Evolutionary conservation across 805 yeast species (phyloP).

Genomic region (Nakazawaea anatomiae): DNA sequence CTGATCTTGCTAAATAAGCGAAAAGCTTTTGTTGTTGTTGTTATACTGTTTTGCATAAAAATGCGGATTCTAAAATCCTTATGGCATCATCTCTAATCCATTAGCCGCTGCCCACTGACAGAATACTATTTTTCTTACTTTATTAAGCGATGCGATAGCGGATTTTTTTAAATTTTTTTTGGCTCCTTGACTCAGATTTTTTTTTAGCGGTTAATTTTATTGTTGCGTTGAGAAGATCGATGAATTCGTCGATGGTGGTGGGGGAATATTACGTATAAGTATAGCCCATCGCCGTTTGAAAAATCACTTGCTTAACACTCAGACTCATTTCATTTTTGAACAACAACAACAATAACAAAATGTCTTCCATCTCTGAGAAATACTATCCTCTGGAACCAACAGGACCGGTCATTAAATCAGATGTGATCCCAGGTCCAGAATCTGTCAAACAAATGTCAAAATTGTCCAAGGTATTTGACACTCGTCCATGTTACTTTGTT

Average conservation of each 20-base stretch:
- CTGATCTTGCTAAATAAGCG: no score
- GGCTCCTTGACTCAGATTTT: neutral
- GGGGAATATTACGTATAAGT: no score
- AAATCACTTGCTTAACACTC: no score
- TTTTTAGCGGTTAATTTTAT: neutral
- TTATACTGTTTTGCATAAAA: neutral
- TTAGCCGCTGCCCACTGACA: neutral
- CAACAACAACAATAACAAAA: no score
- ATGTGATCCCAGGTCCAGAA: slow-evolving; percentile 41
- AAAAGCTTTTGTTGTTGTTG: no score
- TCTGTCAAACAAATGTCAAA: slow-evolving; percentile 30
- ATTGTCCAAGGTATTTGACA: slow-evolving; percentile 46
- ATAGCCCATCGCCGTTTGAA: no score
- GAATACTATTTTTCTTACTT: neutral
- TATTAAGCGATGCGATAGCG: neutral
- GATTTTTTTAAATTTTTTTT: neutral
- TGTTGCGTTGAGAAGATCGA: neutral
- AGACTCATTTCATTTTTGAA: no score
- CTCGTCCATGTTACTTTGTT: slow-evolving; percentile 57
- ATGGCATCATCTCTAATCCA: neutral
- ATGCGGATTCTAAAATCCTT: neutral
- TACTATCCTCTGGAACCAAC: slow-evolving; percentile 44
- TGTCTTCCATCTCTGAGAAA: slow-evolving; percentile 19
- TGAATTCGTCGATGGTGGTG: no score
- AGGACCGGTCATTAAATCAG: slow-evolving; percentile 36